Conservation (phyloP, 805 yeast species). For the Brettanomyces anomalus region DNA sequence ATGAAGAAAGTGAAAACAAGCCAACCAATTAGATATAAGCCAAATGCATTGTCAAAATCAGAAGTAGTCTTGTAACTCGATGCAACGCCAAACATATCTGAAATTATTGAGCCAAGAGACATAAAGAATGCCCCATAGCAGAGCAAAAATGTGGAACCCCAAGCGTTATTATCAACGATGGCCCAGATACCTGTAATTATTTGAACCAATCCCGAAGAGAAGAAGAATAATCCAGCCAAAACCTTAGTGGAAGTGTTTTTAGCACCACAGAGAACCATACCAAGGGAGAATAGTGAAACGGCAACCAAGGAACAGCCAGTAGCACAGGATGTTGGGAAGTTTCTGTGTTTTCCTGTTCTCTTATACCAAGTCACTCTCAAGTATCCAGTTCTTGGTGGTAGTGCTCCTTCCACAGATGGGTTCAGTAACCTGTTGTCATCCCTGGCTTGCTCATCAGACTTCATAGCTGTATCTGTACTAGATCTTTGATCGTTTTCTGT, state of each 20-base stretch:
- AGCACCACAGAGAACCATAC: constrained; percentile 35
- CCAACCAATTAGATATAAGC: constrained; percentile 39
- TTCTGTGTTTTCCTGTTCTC: constrained; percentile 31
- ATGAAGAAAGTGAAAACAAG: constrained; percentile 35
- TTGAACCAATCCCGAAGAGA: constrained; percentile 41
- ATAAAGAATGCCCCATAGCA: constrained; percentile 43
- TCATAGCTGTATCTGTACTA: constrained; percentile 18
- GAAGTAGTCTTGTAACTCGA: constrained; percentile 29
- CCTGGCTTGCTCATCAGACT: constrained; percentile 7
- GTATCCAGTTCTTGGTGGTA: constrained; percentile 31
- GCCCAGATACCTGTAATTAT: constrained; percentile 45
- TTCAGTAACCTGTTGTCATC: constrained; percentile 8
- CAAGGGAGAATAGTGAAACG: constrained; percentile 38
- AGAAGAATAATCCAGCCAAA: constrained; percentile 34
- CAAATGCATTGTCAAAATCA: constrained; percentile 32
- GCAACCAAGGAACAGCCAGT: constrained; percentile 39
- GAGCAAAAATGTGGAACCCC: constrained; percentile 37
- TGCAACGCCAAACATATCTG: constrained; percentile 33
- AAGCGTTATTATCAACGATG: constrained; percentile 35
- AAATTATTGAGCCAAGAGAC: constrained; percentile 33
- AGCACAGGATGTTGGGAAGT: constrained; percentile 40
- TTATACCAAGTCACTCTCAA: constrained; percentile 37
- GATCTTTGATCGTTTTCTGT: constrained; percentile 14
- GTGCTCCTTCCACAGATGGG: constrained; percentile 9
- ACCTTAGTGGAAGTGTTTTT: constrained; percentile 36